These are phyloP conservation scores for Globisporangium orthogonon DNA, from an alignment of 352 stramenopile genomes.

Conservation along the genomic window DNA sequence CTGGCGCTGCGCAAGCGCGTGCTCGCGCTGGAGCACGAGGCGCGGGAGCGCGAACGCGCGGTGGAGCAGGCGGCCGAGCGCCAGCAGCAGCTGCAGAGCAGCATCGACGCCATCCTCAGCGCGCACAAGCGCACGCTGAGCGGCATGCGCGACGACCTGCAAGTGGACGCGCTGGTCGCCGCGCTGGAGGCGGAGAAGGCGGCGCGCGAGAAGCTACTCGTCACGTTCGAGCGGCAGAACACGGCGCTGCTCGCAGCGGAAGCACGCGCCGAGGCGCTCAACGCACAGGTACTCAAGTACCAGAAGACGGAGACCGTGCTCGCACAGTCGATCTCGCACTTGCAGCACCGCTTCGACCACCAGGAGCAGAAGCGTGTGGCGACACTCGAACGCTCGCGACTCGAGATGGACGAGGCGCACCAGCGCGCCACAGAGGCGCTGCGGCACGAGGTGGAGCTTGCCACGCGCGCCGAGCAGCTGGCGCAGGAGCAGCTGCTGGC, in stretches of 20 bases:
- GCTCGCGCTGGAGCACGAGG: constrained; percentile 24
- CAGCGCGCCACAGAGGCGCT: constrained; percentile 21
- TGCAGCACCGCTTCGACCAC: constrained; percentile 50
- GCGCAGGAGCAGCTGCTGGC: constrained; percentile 24
- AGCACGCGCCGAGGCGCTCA: constrained; percentile 35
- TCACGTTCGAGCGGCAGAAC: constrained; percentile 37
- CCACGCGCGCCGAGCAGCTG: constrained; percentile 21
- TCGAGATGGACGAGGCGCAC: constrained; percentile 34
- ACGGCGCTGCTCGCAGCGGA: constrained; percentile 29
- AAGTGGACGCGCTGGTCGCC: constrained; percentile 39
- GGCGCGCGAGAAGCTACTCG: constrained; percentile 26
- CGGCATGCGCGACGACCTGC: constrained; percentile 40
- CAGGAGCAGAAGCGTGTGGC: constrained; percentile 57
- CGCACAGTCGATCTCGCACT: constrained; percentile 57
- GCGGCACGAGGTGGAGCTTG: constrained; percentile 24
- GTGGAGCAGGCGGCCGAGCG: constrained; percentile 18
- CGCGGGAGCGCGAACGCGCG: constrained; percentile 13
- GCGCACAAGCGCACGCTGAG: constrained; percentile 43
- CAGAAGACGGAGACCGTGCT: constrained; percentile 76
- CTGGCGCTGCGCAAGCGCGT: constrained; percentile 37
- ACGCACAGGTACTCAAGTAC: constrained; percentile 46
- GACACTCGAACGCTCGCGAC: constrained; percentile 29
- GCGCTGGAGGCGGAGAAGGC: constrained; percentile 55
- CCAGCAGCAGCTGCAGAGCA: constrained; percentile 24
- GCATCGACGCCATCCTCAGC: constrained; percentile 35